Base-by-base conservation (phyloP, 176 grass and related monocot genomes). In the Ananas comosus region DNA sequence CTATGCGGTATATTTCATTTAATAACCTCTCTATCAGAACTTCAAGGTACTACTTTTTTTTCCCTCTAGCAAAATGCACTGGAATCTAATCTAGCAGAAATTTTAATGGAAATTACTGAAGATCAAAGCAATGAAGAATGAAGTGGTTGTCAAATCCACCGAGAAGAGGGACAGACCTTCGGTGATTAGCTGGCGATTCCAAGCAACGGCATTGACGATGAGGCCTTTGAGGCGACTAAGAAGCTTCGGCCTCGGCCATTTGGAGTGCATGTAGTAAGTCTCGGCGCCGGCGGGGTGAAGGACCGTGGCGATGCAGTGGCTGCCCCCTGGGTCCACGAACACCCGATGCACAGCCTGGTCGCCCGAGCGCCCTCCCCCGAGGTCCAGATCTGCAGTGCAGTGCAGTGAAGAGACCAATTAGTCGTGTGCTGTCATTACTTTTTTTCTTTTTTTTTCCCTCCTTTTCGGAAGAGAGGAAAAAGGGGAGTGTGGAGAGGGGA, bases 251-350 rank as follows among this genome's bases (percentile, higher is more conserved):
- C 85, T 80, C 53, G 86, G 79, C 93, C 93, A 97, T 72, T 91
- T 87, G 13, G 84, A 89, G 66, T 97, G 93, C 86, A 83, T 91
- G 76, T 97, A 97, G 63, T 85, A 97, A 21, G 93, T 97, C 79
- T 97, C 93, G 0, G 86, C 74, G n/a, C 82, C 79, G 28, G 84
- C 89, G 0, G 84, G 74, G 68, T 92, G 77, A 75, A 89, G 67
- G 22, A 97, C 84, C 22, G 93, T 92, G 79, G 61, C 86, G 71
- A 97, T 64, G 82, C 93, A 92, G 77, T 97, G 93, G 78, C 91
- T 88, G 48, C 93, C 93, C 0, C 93, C 86, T 0, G 89, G 93
- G 64, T 97, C 93, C 4, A 97, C 89, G 81, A 97, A 97, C 70
- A 97, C 93, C 10, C 86, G 86, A 65, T 92, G 89, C 71, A 97